Conservation (phyloP, 73 alveolate genomes). For the Paramecium bursaria region DNA sequence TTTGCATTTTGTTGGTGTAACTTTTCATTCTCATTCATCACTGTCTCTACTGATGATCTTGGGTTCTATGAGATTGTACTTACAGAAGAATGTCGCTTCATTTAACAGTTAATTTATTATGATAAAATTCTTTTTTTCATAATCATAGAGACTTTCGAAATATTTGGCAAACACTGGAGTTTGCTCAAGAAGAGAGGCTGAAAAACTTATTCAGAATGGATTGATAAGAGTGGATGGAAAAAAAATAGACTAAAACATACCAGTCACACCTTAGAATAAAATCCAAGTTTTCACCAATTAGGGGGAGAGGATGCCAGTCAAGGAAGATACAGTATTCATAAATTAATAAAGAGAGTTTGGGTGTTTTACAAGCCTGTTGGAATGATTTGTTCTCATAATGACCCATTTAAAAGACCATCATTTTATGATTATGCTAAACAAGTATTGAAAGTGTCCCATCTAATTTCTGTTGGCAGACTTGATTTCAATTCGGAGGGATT, state of each 20-base stretch:
- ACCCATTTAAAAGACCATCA: constrained; percentile 67
- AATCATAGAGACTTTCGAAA: constrained; percentile 81
- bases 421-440: constrained; percentile 34
- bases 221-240: constrained; percentile 83
- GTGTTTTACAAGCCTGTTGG: constrained; percentile 73
- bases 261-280: constrained; percentile 71
- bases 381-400: constrained; percentile 74
- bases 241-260: constrained; percentile 64
- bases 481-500: constrained; percentile 89
- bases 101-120: no score
- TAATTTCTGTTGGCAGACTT: constrained; percentile 79
- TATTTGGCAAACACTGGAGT: constrained; percentile 79
- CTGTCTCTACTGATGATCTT: no score
- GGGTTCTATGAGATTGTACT: no score
- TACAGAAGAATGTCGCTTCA: no score
- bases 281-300: constrained; percentile 76
- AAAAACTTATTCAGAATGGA: constrained; percentile 79
- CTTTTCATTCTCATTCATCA: no score
- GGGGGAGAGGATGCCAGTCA: constrained; percentile 71
- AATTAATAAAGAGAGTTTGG: no score
- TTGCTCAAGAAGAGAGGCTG: constrained; percentile 89
- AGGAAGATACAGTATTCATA: constrained; percentile 56
- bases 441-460: constrained; percentile 28
- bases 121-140: no score
- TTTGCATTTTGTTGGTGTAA: no score